Base-by-base conservation (phyloP, 768 basidiomycete genomes). In the Suillus occidentalis region DNA sequence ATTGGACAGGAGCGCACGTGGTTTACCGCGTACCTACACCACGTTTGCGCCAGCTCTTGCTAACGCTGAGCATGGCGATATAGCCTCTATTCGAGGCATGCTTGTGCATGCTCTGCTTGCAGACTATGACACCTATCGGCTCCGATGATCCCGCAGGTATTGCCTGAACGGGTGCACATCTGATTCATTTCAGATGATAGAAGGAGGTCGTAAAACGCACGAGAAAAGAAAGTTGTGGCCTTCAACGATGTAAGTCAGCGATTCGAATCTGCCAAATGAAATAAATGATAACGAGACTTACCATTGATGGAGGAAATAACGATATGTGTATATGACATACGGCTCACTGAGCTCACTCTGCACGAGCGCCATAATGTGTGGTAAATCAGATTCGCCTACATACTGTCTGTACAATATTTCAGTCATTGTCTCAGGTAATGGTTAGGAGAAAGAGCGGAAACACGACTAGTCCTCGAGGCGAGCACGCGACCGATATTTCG, bases 231-330 rank as follows among this genome's bases (percentile, higher is more conserved):
- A 97, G 83, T 77, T 97, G 90, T 2, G 95, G 92, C 96, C 97
- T 95, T 49, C 43, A 45, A 45, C 16, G 16, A 16, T 28, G 18
- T 9, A 31, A 52, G 50, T 52, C 10, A 52, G 50, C 4, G 50
- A 52, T 52, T 28, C 50, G 50, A 52, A 28, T 65, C 69, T 53
- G 49, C 66, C 28, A 18, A 40, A 36, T 55, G 18, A 28, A 42
- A 49, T 45, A 65, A 61, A 43, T 52, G 52, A 45, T 37, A 56
- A 64, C 14, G 34, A 49, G 58, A 80, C 94, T 71, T 63, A 97
- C 97, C 97, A 99, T 70, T 95, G 92, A 74, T 95, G 88, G 8
- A 99, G 85, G 76, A 99, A 99, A 76, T 99, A 98, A 2, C 96
- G 90, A 71, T 95, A 98, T 0, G 96, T 98, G 79, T 97, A 98